Percentiles rank a stretch among this genome's conserved stretches.
Evolutionary conservation across 2,329 filamentous ascomycete species (phyloP).

Genomic region (Aspergillus persii): DNA sequence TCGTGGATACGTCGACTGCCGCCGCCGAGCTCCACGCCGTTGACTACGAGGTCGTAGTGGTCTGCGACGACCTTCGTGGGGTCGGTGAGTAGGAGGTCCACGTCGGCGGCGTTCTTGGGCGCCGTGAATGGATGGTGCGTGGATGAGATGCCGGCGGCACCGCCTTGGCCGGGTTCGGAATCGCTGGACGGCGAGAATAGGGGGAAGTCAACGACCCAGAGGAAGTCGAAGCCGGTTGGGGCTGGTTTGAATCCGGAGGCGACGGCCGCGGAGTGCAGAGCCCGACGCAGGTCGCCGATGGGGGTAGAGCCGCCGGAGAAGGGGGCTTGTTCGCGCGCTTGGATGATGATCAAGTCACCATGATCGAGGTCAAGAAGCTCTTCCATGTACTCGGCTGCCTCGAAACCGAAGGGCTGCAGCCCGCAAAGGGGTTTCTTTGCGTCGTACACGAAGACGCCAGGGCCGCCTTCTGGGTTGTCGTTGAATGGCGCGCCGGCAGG

Average conservation of each 20-base stretch:
- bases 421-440: constrained; percentile 70
- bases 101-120: constrained; percentile 68
- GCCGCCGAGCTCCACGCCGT: constrained; percentile 90
- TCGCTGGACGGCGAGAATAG: constrained; percentile 75
- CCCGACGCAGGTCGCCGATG: constrained; percentile 69
- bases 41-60: constrained; percentile 94
- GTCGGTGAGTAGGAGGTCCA: constrained; percentile 69
- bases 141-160: constrained; percentile 73
- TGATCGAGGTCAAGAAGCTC: constrained; percentile 56
- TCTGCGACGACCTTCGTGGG: constrained; percentile 75
- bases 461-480: constrained; percentile 71
- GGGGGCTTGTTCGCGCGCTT: constrained; percentile 67
- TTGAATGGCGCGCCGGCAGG: constrained; percentile 58
- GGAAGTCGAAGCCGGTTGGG: constrained; percentile 60
- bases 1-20: constrained; percentile 91
- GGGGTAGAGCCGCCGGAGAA: constrained; percentile 70
- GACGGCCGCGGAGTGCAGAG: constrained; percentile 68
- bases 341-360: constrained; percentile 77
- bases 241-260: constrained; percentile 56
- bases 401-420: constrained; percentile 73
- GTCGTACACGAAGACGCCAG: constrained; percentile 75
- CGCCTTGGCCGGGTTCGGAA: constrained; percentile 75
- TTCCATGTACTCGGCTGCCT: constrained; percentile 61
- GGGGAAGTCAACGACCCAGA: constrained; percentile 89
- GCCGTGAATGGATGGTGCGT: constrained; percentile 97